Evolutionary conservation across 352 stramenopile genomes (phyloP).

Genomic region (Phytopythium helicoides): DNA sequence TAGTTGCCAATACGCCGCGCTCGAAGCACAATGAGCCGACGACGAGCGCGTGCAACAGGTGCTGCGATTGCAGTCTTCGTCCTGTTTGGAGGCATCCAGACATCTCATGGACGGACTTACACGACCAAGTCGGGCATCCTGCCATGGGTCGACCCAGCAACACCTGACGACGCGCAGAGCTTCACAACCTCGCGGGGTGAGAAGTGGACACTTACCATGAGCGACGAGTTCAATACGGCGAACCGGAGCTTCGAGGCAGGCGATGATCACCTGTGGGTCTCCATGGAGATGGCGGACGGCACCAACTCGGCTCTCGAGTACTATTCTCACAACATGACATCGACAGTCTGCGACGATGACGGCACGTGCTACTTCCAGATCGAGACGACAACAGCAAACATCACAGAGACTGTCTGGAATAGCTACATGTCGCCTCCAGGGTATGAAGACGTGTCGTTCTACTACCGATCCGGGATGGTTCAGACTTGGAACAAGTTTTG

Average conservation of each 20-base stretch:
- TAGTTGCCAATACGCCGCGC: too few relatives aligned
- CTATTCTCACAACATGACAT: constrained; percentile 78
- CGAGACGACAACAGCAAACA: constrained; percentile 25
- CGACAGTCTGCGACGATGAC: constrained; percentile 34
- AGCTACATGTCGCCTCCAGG: constrained; percentile 18
- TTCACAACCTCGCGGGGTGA: constrained; percentile 19
- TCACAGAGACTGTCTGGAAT: constrained; percentile 50
- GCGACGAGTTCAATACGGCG: constrained; percentile 87
- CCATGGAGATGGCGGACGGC: constrained; percentile 26
- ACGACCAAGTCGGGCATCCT: constrained; percentile 15
- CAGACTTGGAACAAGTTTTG: constrained; percentile 77
- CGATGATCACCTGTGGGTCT: constrained; percentile 87
- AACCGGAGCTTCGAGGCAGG: constrained; percentile 64
- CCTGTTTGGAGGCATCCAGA: not conserved
- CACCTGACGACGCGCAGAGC: constrained; percentile 8
- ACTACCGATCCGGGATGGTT: constrained; percentile 36
- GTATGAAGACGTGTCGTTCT: constrained; percentile 23
- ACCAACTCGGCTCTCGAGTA: constrained; percentile 84
- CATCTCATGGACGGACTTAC: not conserved
- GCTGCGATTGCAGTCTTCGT: not conserved
- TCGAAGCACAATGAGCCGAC: not conserved
- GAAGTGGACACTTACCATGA: constrained; percentile 69
- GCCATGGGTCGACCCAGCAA: constrained; percentile 22
- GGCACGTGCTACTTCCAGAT: constrained; percentile 31
- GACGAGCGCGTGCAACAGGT: constrained; percentile 3